phyloP scores from a whole-genome alignment of 495 filamentous ascomycete genomes.

The Thermochaetoides thermophila region DNA sequence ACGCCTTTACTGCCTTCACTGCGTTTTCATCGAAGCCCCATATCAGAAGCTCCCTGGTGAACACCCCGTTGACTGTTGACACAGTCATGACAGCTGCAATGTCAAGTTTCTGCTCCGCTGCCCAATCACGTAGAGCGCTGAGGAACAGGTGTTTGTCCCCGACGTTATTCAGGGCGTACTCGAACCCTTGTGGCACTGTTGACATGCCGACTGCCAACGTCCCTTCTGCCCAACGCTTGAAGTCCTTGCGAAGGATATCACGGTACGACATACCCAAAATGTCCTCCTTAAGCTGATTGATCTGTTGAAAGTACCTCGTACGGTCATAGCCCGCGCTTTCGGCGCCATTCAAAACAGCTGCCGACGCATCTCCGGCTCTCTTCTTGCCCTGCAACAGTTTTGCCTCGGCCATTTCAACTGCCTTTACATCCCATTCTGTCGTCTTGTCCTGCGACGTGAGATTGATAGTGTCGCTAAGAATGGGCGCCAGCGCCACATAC shows the following conservation, averaged over 20 bases:
- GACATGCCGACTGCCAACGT: slow-evolving; percentile 54
- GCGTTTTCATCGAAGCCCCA: slow-evolving; percentile 37
- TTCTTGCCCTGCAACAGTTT: slow-evolving; percentile 8
- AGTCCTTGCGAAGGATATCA: slow-evolving; percentile 79
- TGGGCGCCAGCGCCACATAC: slow-evolving; percentile 59
- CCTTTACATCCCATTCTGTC: slow-evolving; percentile 50
- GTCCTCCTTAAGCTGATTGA: slow-evolving; percentile 56
- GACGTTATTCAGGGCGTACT: slow-evolving; percentile 46
- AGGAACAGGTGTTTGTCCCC: slow-evolving; percentile 21
- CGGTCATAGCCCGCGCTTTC: slow-evolving; percentile 34
- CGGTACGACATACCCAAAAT: slow-evolving; percentile 49
- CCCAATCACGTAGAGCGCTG: slow-evolving; percentile 33
- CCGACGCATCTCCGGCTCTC: background rate
- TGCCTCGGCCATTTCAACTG: slow-evolving; percentile 48
- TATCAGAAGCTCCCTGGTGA: slow-evolving; percentile 61
- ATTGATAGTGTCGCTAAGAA: slow-evolving; percentile 76
- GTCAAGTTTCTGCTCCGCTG: slow-evolving; percentile 41
- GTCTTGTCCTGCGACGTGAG: slow-evolving; percentile 56
- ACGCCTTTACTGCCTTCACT: slow-evolving; percentile 35
- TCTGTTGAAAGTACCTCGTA: slow-evolving; percentile 42
- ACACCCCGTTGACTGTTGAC: slow-evolving; percentile 38
- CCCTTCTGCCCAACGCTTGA: slow-evolving; percentile 71
- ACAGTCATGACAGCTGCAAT: slow-evolving; percentile 69
- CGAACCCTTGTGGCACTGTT: slow-evolving; percentile 51
- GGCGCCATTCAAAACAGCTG: background rate